Evolutionary conservation across 2,329 filamentous ascomycete species (phyloP).

Genomic region (Penicillium hesseltinei): DNA sequence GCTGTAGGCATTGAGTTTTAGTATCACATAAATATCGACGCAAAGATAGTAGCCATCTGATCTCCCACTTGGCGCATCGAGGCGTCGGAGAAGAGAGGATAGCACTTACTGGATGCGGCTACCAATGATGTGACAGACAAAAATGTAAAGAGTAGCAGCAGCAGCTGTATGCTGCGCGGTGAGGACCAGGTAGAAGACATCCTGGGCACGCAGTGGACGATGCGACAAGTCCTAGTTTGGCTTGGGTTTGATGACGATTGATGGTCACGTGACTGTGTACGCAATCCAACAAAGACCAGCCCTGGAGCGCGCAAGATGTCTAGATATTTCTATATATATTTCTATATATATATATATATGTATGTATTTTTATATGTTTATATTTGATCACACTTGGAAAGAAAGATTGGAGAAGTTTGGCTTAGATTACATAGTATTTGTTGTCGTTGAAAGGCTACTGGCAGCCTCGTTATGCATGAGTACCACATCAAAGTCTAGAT

Average conservation of each 20-base stretch:
- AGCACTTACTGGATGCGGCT: slow-evolving; percentile 37
- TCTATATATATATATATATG: neutral
- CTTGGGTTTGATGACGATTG: slow-evolving; percentile 11
- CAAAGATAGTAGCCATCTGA: neutral
- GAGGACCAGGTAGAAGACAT: slow-evolving; percentile 24
- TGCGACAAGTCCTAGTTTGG: neutral
- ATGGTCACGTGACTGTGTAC: slow-evolving; percentile 13
- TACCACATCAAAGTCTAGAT: neutral
- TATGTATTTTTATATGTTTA: neutral
- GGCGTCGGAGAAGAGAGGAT: neutral
- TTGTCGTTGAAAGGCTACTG: neutral
- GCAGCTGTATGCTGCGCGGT: slow-evolving; percentile 13
- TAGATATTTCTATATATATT: neutral
- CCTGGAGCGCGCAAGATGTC: neutral
- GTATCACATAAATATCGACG: neutral
- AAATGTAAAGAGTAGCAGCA: slow-evolving; percentile 30
- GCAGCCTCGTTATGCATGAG: neutral
- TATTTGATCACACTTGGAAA: neutral
- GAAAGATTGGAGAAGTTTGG: too few species aligned
- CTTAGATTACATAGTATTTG: neutral
- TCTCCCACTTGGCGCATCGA: neutral
- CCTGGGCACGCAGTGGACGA: slow-evolving; percentile 5
- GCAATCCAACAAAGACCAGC: neutral
- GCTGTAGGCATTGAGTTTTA: slow-evolving; percentile 23
- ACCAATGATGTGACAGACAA: slow-evolving; percentile 30